These are phyloP conservation scores for Hibiscus syriacus DNA, from an alignment of 345 rosid species.

Conservation along the genomic window DNA sequence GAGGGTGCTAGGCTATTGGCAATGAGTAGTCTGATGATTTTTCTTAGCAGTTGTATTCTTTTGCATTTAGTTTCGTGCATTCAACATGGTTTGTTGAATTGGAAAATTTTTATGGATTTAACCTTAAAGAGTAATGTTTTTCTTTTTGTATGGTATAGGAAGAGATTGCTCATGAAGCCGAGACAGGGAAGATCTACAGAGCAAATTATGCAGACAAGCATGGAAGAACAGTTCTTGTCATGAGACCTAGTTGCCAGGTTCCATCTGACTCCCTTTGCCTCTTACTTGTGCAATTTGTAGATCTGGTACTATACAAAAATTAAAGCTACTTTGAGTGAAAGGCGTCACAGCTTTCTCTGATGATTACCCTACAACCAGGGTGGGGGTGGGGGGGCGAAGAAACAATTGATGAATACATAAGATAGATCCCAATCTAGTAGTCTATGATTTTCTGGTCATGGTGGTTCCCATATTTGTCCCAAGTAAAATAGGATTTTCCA, in stretches of 20 bases:
- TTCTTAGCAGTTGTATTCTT: slow-evolving; percentile 3
- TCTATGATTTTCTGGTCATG: not conserved
- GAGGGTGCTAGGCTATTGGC: not conserved
- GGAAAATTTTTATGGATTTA: not conserved
- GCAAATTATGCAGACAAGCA: slow-evolving; percentile 58
- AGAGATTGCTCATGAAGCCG: slow-evolving; percentile 84
- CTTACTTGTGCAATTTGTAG: not conserved
- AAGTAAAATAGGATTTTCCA: not conserved
- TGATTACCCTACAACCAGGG: not conserved
- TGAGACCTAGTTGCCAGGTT: slow-evolving; percentile 95
- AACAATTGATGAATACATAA: not conserved
- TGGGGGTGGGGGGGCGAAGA: too few relatives aligned
- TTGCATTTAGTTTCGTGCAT: not conserved
- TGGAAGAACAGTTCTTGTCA: slow-evolving; percentile 78
- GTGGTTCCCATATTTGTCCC: not conserved
- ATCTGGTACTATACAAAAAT: not conserved
- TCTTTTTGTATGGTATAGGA: slow-evolving; percentile 38
- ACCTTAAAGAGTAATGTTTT: not conserved
- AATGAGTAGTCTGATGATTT: slow-evolving; percentile 7
- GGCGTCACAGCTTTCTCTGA: not conserved
- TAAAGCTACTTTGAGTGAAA: not conserved
- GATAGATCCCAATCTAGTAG: not conserved
- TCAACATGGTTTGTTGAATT: not conserved
- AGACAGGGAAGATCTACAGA: slow-evolving; percentile 88
- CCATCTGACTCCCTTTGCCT: slow-evolving; percentile 4